A percentile compares a stretch with the other conserved stretches of the same genome.
Evolutionary conservation across 441 rosid genomes (phyloP).

Genomic region (Erysimum pusillum): DNA sequence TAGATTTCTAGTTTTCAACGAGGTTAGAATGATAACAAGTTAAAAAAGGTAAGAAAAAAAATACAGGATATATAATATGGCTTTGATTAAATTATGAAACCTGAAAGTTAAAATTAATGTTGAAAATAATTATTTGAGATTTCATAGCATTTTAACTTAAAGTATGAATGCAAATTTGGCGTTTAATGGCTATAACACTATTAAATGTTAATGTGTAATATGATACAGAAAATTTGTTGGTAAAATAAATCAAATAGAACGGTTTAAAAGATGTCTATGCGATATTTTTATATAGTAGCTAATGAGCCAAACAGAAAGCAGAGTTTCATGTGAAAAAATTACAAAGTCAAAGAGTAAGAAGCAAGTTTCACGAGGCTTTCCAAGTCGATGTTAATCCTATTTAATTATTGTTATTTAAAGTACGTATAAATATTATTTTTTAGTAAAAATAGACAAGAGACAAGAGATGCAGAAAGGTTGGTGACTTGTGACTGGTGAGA

Average conservation of each 20-base stretch:
- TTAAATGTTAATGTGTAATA: neutral
- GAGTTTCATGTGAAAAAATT: neutral
- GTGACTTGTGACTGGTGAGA: conserved; percentile 27
- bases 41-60: neutral
- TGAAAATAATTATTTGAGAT: neutral
- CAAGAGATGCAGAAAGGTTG: conserved; percentile 36
- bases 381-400: conserved; percentile 20
- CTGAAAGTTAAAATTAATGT: neutral
- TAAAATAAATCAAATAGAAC: neutral
- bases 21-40: conserved; percentile 13
- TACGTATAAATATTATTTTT: neutral
- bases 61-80: neutral
- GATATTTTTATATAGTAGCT: neutral
- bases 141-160: neutral
- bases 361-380: conserved; percentile 27
- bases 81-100: neutral
- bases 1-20: neutral
- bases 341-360: conserved; percentile 26
- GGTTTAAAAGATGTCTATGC: too few species aligned
- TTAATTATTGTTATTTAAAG: neutral
- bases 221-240: neutral
- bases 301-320: conserved; percentile 7
- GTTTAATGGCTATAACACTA: neutral
- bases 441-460: conserved; percentile 16
- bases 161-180: neutral